Evolutionary conservation across 768 basidiomycete species (phyloP).

Genomic region (Naganishia kalamii): DNA sequence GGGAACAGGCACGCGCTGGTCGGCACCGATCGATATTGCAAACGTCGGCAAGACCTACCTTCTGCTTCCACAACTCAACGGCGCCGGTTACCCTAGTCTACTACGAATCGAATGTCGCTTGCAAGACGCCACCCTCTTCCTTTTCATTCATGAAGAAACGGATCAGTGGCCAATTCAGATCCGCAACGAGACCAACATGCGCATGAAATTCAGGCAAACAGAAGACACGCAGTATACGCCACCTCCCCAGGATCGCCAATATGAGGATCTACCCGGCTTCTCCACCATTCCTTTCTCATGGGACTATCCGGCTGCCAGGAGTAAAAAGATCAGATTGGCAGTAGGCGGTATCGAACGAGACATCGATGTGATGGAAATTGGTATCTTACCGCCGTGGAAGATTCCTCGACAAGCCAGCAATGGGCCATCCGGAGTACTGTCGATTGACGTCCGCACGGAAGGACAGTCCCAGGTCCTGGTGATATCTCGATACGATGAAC

Average conservation of each 20-base stretch:
- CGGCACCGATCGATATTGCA: conserved; percentile 81
- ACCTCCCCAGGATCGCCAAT: conserved; percentile 43
- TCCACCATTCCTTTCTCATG: conserved; percentile 70
- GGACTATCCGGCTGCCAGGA: conserved; percentile 79
- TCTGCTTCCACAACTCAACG: conserved; percentile 6
- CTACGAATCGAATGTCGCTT: conserved; percentile 62
- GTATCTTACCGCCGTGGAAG: conserved; percentile 80
- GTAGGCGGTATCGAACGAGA: conserved; percentile 59
- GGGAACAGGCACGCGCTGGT: conserved; percentile 81
- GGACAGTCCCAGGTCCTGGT: conserved; percentile 74
- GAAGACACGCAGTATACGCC: conserved; percentile 51
- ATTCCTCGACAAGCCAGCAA: conserved; percentile 48
- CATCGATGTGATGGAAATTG: conserved; percentile 93
- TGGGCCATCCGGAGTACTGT: conserved; percentile 57
- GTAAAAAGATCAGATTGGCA: conserved; percentile 68
- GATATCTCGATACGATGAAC: conserved; percentile 78
- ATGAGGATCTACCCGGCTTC: conserved; percentile 6
- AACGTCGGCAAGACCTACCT: conserved; percentile 65
- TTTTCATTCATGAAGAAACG: conserved; percentile 61
- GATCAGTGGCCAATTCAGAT: conserved; percentile 83
- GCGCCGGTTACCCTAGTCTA: conserved; percentile 1
- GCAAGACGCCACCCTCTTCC: conserved; percentile 80
- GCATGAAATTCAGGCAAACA: conserved; percentile 65
- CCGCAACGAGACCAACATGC: conserved; percentile 76
- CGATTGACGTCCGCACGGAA: conserved; percentile 87